Conservation (phyloP, 805 yeast species). For the Zygoascus flipseniorum region DNA sequence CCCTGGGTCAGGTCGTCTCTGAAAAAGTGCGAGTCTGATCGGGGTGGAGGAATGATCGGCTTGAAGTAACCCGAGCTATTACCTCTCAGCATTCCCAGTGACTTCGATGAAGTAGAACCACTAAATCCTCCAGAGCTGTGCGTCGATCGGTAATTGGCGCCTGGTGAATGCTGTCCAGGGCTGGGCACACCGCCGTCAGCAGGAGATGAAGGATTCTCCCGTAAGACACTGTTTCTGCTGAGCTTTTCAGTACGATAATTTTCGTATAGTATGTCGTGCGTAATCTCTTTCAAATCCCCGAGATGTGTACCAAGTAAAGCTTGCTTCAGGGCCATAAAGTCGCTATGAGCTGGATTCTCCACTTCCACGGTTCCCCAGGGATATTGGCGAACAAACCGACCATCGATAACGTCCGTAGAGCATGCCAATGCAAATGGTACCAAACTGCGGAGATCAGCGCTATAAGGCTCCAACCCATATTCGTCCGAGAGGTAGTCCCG, state of each 20-base stretch:
- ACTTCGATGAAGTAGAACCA: constrained; percentile 9
- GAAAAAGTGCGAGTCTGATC: neutral
- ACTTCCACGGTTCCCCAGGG: constrained; percentile 53
- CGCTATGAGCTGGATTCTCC: constrained; percentile 29
- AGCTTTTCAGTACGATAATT: constrained; percentile 70
- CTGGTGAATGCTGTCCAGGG: neutral
- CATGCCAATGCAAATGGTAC: constrained; percentile 60
- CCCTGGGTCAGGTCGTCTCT: neutral
- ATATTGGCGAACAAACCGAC: constrained; percentile 40
- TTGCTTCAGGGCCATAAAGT: constrained; percentile 39
- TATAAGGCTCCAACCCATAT: constrained; percentile 12
- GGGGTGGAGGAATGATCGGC: neutral
- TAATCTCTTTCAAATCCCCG: constrained; percentile 71
- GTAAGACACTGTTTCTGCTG: neutral
- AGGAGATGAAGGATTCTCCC: neutral
- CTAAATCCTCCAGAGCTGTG: neutral
- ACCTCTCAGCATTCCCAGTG: constrained; percentile 29
- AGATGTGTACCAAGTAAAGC: constrained; percentile 69
- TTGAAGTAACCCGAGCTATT: neutral
- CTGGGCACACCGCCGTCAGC: neutral
- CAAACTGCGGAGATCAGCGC: constrained; percentile 33
- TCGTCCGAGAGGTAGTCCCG: neutral
- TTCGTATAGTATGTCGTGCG: constrained; percentile 69
- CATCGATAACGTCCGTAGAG: constrained; percentile 34
- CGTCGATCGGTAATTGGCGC: neutral